These are phyloP conservation scores for Parmelia sp. DNA, from an alignment of 495 filamentous ascomycete genomes.

Conservation along the genomic window DNA sequence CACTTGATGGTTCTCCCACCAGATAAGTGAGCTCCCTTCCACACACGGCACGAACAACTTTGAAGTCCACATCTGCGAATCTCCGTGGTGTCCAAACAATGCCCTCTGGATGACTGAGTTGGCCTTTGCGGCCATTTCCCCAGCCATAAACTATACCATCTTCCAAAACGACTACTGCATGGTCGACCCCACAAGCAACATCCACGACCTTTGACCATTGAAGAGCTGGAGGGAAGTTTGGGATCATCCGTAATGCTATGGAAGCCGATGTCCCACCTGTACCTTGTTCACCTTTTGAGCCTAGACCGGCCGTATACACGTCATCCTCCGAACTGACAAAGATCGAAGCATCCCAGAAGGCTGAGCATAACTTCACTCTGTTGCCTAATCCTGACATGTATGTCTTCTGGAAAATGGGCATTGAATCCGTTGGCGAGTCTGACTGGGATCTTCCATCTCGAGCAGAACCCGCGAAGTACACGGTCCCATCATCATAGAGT, in stretches of 20 bases:
- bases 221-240: slow-evolving; percentile 53
- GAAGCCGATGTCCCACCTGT: slow-evolving; percentile 38
- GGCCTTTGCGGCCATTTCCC: slow-evolving; percentile 79
- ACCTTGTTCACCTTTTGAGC: slow-evolving; percentile 66
- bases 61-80: slow-evolving; percentile 51
- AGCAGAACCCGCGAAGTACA: slow-evolving; percentile 60
- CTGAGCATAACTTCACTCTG: slow-evolving; percentile 44
- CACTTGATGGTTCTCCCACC: slow-evolving; percentile 43
- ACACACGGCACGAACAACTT: slow-evolving; percentile 58
- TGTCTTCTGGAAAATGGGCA: slow-evolving; percentile 18
- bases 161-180: slow-evolving; percentile 64
- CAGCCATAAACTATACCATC: slow-evolving; percentile 81
- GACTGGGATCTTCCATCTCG: slow-evolving; percentile 39
- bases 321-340: slow-evolving; percentile 44
- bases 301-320: slow-evolving; percentile 59
- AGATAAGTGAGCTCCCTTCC: slow-evolving; percentile 78
- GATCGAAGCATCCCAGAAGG: slow-evolving; percentile 70
- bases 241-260: slow-evolving; percentile 34
- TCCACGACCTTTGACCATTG: slow-evolving; percentile 36
- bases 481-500: slow-evolving; percentile 47
- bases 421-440: not conserved
- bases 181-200: slow-evolving; percentile 66
- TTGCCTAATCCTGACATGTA: slow-evolving; percentile 17
- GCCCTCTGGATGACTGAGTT: slow-evolving; percentile 53
- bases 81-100: slow-evolving; percentile 53